phyloP scores from a whole-genome alignment of 495 filamentous ascomycete species.

The Umbilicaria muhlenbergii region DNA sequence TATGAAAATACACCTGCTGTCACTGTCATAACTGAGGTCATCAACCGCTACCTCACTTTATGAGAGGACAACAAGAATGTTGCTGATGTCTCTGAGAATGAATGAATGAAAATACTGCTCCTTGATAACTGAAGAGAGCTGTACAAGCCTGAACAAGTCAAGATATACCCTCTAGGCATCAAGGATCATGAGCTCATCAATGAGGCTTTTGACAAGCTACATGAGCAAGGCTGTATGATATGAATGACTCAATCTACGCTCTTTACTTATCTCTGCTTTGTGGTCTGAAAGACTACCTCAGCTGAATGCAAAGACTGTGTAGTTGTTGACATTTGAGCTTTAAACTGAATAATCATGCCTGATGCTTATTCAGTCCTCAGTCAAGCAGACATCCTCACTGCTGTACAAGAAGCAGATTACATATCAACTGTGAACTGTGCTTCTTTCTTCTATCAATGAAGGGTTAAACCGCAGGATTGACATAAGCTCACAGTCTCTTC shows the following conservation, averaged over 20 bases:
- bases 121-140: too few relatives aligned
- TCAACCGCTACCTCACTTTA: too few relatives aligned
- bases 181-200: constrained; percentile 5
- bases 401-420: not conserved
- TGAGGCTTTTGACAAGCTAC: constrained; percentile 6
- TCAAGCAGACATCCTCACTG: constrained; percentile 1
- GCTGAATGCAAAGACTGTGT: not conserved
- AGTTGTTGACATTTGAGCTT: not conserved
- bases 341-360: constrained; percentile 1
- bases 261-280: constrained; percentile 4
- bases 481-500: not conserved
- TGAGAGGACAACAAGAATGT: too few relatives aligned
- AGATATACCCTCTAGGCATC: too few relatives aligned
- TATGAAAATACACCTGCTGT: too few relatives aligned
- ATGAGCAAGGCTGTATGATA: constrained; percentile 4
- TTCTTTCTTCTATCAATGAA: constrained; percentile 1
- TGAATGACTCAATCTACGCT: not conserved
- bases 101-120: too few relatives aligned
- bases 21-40: too few relatives aligned
- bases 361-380: not conserved
- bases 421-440: not conserved
- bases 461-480: not conserved
- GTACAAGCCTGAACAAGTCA: too few relatives aligned
- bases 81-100: too few relatives aligned
- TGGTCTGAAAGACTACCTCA: constrained; percentile 3